Conservation (phyloP, 495 filamentous ascomycete genomes). For the Aspergillus ellipticus region DNA sequence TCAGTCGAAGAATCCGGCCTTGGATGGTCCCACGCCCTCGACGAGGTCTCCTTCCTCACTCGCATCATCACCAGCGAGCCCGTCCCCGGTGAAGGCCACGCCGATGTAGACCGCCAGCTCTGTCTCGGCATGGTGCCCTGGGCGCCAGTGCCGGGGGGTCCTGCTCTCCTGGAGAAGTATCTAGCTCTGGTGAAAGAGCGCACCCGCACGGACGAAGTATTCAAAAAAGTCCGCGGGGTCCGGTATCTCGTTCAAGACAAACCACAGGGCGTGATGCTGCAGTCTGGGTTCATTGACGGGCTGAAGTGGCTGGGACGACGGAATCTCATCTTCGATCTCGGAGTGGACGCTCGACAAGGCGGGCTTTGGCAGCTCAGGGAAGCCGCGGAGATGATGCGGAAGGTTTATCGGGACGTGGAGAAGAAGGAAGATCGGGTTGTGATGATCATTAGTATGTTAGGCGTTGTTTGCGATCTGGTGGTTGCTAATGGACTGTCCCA, state of each 20-base stretch:
- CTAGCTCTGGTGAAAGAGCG: slow-evolving; percentile 40
- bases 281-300: slow-evolving; percentile 60
- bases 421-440: slow-evolving; percentile 58
- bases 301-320: slow-evolving; percentile 62
- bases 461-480: background rate
- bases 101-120: slow-evolving; percentile 41
- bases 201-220: slow-evolving; percentile 30
- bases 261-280: slow-evolving; percentile 56
- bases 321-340: slow-evolving; percentile 72
- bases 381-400: slow-evolving; percentile 66
- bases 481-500: slow-evolving; percentile 23
- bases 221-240: slow-evolving; percentile 63
- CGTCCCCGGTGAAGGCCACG: slow-evolving; percentile 56
- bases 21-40: slow-evolving; percentile 59
- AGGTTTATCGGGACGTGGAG: slow-evolving; percentile 53
- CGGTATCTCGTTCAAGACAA: slow-evolving; percentile 81
- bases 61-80: slow-evolving; percentile 60
- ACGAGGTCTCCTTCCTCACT: slow-evolving; percentile 64
- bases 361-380: slow-evolving; percentile 70
- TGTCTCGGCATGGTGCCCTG: slow-evolving; percentile 72
- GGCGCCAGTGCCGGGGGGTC: slow-evolving; percentile 69
- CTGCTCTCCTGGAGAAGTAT: slow-evolving; percentile 45
- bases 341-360: slow-evolving; percentile 67
- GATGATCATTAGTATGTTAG: slow-evolving; percentile 59
- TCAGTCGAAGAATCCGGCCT: slow-evolving; percentile 42